These are phyloP conservation scores for Backusella mclennaniae DNA, from an alignment of 192 early-diverging fungal species.

Conservation along the genomic window DNA sequence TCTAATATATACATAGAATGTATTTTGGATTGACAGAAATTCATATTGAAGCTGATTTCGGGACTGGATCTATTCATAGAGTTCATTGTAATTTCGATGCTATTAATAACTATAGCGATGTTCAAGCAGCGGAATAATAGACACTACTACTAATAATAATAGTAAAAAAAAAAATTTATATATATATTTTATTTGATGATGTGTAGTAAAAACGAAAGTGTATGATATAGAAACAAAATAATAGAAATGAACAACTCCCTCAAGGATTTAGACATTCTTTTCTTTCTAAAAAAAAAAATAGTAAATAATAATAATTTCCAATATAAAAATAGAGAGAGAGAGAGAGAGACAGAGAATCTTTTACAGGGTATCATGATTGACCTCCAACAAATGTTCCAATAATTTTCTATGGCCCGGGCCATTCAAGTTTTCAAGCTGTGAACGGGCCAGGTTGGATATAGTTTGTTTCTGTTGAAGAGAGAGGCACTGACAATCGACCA, in stretches of 20 bases:
- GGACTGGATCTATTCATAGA: conserved; percentile 26
- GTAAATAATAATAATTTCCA: too few relatives aligned
- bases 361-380: conserved; percentile 37
- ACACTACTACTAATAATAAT: not conserved
- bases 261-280: not conserved
- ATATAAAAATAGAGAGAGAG: not conserved
- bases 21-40: conserved; percentile 53
- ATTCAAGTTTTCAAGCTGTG: not conserved
- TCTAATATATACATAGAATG: conserved; percentile 36
- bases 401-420: conserved; percentile 17
- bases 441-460: not conserved
- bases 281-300: not conserved
- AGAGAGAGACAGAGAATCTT: not conserved
- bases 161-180: not conserved
- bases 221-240: not conserved
- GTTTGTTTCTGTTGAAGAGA: conserved; percentile 11
- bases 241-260: not conserved
- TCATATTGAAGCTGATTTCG: conserved; percentile 49
- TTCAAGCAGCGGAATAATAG: not conserved
- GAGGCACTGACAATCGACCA: conserved; percentile 72
- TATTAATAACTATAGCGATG: conserved; percentile 2
- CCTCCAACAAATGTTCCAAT: conserved; percentile 3
- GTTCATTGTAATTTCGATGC: conserved; percentile 38
- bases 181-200: not conserved
- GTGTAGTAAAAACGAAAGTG: not conserved